Base-by-base conservation (phyloP, 2,329 filamentous ascomycete genomes). In the Sodiomyces alkalinus region DNA sequence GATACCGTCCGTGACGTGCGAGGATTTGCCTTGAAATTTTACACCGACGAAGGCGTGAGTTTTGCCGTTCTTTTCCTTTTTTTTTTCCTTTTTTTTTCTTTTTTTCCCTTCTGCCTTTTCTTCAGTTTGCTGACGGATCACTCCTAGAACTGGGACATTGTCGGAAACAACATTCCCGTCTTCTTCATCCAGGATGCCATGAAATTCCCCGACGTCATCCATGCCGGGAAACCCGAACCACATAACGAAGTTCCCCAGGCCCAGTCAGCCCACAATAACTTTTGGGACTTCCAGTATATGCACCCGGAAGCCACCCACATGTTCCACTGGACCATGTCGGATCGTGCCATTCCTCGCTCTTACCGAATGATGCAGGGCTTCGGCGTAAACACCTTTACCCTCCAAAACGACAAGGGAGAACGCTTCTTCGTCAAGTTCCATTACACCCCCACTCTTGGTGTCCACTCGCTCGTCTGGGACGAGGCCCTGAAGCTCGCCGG, bases 351-450 rank as follows among this genome's bases (percentile, higher is more conserved):
- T 31, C 80, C 80, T 2, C 67, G 77, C 3, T 81, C 75, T 0
- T 85, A 64, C 52, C 72, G 80, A 15, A 85, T 85, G 78, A 85
- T 87, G 76, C 78, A 87, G 39, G 80, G 80, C 0, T 87, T 86
- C 32, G 80, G 80, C 30, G 80, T 87, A 40, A 85, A 87, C 51
- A 86, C 81, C 0, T 87, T 62, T 41, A 78, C 68, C 0, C 60
- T 85, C 3, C 58, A 62, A 35, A 83, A 83, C 34, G 65, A 62
- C 15, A 62, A 77, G 38, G 78, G 77, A 14, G 67, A 80, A 45
- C 64, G 74, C 1, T 61, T 68, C 32, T 83, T 85, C 39, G 75
- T 81, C 48, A 87, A 87, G 52, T 86, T 85, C 46, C 70, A 76
- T 46, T 85, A 68, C 42, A 83, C 70, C 0, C 79, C 80, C 0